Base-by-base conservation (phyloP, 2,329 filamentous ascomycete genomes). In the Arthrobotrys entomopaga region DNA sequence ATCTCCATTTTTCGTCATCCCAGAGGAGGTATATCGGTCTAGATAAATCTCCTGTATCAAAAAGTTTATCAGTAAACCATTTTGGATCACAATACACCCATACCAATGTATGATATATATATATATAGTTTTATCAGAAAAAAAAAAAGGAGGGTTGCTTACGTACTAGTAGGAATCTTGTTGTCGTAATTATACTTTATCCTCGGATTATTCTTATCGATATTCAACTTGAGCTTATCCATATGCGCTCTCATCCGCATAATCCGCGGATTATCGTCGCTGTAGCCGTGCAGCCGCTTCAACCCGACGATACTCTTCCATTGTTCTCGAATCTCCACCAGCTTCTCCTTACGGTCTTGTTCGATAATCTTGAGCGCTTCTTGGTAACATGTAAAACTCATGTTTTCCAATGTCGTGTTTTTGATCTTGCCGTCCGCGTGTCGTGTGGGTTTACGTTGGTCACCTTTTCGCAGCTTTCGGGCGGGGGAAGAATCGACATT, bases 371-470 rank as follows among this genome's bases (percentile, higher is more conserved):
- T 91, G 76, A 93, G 88, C 46, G 95, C 95, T 83, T 97, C 93
- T 83, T 99, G 95, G 84, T 98, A 99, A 82, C 92, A 95, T 85
- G 98, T 94, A 83, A 96, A 99, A 16, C 95, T 95, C 77, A 99
- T 84, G 81, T 94, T 91, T 84, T 97, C 92, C 80, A 99, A 75
- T 5, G 77, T 78, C 29, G 73, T 67, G 49, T 76, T 64, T 19
- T 19, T 50, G 4, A 22, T 16, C 20, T 46, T 20, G 20, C 63
- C 61, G 16, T 74, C 70, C 5, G 34, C 16, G 29, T 74, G 46
- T 26, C 60, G 65, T 6, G 63, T 65, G 13, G 58, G 7, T 56
- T 50, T 67, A 38, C 34, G 53, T 34, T 29, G 48, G 11, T 24
- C 40, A 11, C 43, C 34, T 1, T 48, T 38, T 8, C 42, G 13